phyloP scores from a whole-genome alignment of 345 rosid species.

The Eutrema yunnanense region DNA sequence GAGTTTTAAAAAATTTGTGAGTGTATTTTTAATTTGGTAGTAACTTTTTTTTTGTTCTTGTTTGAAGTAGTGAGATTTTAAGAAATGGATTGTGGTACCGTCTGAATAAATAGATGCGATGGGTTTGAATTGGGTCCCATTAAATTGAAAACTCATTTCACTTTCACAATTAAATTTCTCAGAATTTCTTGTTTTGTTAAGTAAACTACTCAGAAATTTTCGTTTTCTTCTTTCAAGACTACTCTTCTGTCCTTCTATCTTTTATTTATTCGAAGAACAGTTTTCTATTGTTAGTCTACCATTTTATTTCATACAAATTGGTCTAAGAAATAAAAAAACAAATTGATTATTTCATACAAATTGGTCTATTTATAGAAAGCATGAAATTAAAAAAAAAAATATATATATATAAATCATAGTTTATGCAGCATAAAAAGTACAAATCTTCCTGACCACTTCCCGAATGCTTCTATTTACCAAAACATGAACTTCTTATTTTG shows the following conservation, averaged over 20 bases:
- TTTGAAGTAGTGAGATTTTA: not conserved
- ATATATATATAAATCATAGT: no score
- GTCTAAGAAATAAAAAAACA: no score
- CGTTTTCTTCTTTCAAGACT: not conserved
- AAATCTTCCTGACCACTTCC: no score
- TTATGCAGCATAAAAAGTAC: no score
- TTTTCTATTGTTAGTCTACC: not conserved
- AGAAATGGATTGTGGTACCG: not conserved
- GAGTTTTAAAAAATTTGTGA: not conserved
- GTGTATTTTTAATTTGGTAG: not conserved
- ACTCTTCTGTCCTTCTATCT: not conserved
- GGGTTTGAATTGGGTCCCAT: not conserved
- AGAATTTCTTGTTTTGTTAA: not conserved
- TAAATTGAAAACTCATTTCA: not conserved
- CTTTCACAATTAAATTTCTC: not conserved
- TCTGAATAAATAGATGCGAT: not conserved
- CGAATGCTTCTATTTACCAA: no score
- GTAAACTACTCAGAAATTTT: constrained; percentile 22
- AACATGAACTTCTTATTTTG: no score
- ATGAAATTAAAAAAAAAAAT: no score
- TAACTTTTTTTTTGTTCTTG: not conserved
- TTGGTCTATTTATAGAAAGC: no score
- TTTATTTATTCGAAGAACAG: not conserved
- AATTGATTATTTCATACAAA: no score
- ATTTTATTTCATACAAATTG: no score